Evolutionary conservation across 2,329 filamentous ascomycete genomes (phyloP).

Genomic region (Lasiodiplodia hormozganensis): DNA sequence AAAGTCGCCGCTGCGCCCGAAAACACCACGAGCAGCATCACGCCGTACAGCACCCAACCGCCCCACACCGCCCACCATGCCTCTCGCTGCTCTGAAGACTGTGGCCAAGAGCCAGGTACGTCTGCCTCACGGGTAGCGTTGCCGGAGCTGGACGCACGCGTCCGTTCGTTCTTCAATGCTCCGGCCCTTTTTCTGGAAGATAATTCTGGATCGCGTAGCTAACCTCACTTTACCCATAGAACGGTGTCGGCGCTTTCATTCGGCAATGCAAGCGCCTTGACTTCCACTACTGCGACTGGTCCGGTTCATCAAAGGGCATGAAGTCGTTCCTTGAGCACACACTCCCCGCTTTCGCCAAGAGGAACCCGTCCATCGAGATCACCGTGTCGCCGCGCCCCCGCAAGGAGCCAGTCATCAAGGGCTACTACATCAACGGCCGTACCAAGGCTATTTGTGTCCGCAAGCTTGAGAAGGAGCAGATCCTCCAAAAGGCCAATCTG

Average conservation of each 20-base stretch:
- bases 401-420: slow-evolving; percentile 87
- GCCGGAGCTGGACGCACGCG: background rate
- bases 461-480: slow-evolving; percentile 81
- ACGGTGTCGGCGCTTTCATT: slow-evolving; percentile 96
- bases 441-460: slow-evolving; percentile 87
- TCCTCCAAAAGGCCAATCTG: slow-evolving; percentile 79
- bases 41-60: slow-evolving; percentile 9
- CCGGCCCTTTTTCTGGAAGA: too few relatives aligned
- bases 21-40: slow-evolving; percentile 19
- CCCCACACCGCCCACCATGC: slow-evolving; percentile 49
- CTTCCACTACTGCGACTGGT: slow-evolving; percentile 97
- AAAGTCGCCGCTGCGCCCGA: background rate
- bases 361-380: slow-evolving; percentile 90
- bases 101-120: slow-evolving; percentile 64
- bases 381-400: slow-evolving; percentile 87
- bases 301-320: slow-evolving; percentile 92
- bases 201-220: background rate
- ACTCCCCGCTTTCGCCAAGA: slow-evolving; percentile 77
- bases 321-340: slow-evolving; percentile 88
- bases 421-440: slow-evolving; percentile 90
- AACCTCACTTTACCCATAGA: slow-evolving; percentile 61
- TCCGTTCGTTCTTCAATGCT: background rate
- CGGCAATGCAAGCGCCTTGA: slow-evolving; percentile 95
- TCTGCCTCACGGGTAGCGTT: background rate
- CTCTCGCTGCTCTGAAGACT: slow-evolving; percentile 58